Base-by-base conservation (phyloP, 2,329 filamentous ascomycete genomes). In the Penicillium sp. region DNA sequence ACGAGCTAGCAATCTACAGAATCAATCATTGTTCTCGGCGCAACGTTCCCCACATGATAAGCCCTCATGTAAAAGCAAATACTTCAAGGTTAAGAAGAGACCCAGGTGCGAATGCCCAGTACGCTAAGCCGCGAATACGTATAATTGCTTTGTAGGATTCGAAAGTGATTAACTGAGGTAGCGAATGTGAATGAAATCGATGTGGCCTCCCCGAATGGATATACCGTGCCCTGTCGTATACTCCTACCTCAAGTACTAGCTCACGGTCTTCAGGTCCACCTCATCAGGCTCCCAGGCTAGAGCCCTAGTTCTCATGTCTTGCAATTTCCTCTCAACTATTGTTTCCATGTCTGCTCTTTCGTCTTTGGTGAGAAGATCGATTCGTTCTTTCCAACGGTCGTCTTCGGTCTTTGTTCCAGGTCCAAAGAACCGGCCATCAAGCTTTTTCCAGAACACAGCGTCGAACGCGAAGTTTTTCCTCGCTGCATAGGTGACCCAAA, bases 261-360 rank as follows among this genome's bases (percentile, higher is more conserved):
- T 41, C 39, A 32, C 9, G 39, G 32, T 41, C 26, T 41, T 41
- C 39, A 32, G 39, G 28, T 39, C 25, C 38, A 39, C 24, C 12
- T 48, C 46, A 45, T 48, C 42, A 24, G 46, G 47, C 6, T 42
- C 42, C 47, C 42, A 49, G 33, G 47, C 13, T 24, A 49, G 28
- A 45, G 39, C 8, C 32, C 47, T 45, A 24, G 29, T 41, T 27
- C 40, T 34, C 37, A 27, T 49, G 13, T 45, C 43, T 34, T 45
- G 13, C 6, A 42, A 5, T 37, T 45, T 45, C 42, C 41, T 13
- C 32, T 32, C 43, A 11, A 45, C 42, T 18, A 39, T 18, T 25
- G 38, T 39, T 35, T 49, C 42, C n/a, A 49, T 49, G 11, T 41
- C 13, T 18, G 27, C 42, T 39, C 11, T 45, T 41, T 41, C 39